Conservation (phyloP, 495 filamentous ascomycete species). For the Lasiosphaeris hirsuta region DNA sequence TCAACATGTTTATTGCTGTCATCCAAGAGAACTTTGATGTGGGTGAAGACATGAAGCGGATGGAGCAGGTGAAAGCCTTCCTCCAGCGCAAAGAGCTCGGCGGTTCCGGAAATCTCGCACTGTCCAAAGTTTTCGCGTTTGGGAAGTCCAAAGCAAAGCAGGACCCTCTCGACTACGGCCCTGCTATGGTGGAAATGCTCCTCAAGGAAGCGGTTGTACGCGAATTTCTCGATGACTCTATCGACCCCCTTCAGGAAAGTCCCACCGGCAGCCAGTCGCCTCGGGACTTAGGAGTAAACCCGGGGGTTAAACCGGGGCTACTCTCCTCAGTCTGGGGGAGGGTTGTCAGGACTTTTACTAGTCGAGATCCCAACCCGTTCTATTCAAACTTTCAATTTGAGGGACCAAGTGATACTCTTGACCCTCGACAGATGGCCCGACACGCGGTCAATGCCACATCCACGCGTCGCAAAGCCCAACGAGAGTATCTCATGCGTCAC, state of each 20-base stretch:
- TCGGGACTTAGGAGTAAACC: conserved; percentile 20
- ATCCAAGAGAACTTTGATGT: conserved; percentile 99
- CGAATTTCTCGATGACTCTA: conserved; percentile 83
- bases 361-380: conserved; percentile 88
- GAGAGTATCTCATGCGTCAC: conserved; percentile 83
- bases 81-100: conserved; percentile 86
- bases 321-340: conserved; percentile 58
- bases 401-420: conserved; percentile 68
- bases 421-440: conserved; percentile 80
- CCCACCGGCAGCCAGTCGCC: conserved; percentile 37
- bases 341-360: conserved; percentile 49
- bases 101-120: conserved; percentile 65
- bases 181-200: conserved; percentile 88
- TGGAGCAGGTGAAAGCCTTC: conserved; percentile 93
- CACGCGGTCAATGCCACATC: conserved; percentile 83
- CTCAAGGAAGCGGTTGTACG: conserved; percentile 90
- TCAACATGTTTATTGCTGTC: conserved; percentile 99
- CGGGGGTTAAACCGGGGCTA: conserved; percentile 47
- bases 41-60: conserved; percentile 96
- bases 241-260: conserved; percentile 41
- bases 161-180: conserved; percentile 84
- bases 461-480: conserved; percentile 78
- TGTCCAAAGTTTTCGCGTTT: conserved; percentile 84
- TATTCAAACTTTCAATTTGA: conserved; percentile 78
- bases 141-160: conserved; percentile 62